Base-by-base conservation (phyloP, 2,329 filamentous ascomycete species). In the Botrytis byssoidea region DNA sequence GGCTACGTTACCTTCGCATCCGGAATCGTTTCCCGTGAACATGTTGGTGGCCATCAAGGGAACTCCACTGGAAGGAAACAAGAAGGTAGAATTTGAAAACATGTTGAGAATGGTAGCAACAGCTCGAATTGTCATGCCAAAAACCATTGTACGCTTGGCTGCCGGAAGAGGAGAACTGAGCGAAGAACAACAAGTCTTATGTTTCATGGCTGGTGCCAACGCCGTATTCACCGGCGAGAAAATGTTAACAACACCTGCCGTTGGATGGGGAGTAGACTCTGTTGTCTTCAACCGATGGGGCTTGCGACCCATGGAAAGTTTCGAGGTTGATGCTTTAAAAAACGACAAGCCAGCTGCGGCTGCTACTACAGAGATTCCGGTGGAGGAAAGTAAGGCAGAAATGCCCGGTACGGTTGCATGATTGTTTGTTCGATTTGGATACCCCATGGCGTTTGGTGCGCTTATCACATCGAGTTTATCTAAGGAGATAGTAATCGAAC, bases 211-310 rank as follows among this genome's bases (percentile, higher is more conserved):
- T 0, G 94, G 94, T 22, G 94, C 94, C 1, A 97, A 97, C 79
- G 94, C 94, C n/a, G 92, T 97, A 48, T 97, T 97, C 81, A 97
- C 94, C 0, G 94, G 94, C 14, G 94, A 97, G 85, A 97, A 95
- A 87, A 97, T 97, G 94, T 82, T 97, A 83, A 97, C 94, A 7
- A 97, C 94, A 0, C 93, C 94, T 73, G 97, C 93, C 81, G 95
- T 93, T 78, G 93, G 93, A 44, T 97, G 93, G 93, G 93, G 96
- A 76, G 93, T 97, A 83, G 94, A 97, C 80, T 90, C 89, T 76
- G 90, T 85, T 60, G 93, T 97, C 90, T 97, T 97, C 83, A 88
- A 90, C 3, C 88, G 89, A 70, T 97, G 93, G 92, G 94, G 94
- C 0, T 84, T 96, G 74, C 86, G 89, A 79, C 92, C 94, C 1